These are phyloP conservation scores for Cicer bijugum DNA, from an alignment of 306 rosid genomes.

Conservation along the genomic window DNA sequence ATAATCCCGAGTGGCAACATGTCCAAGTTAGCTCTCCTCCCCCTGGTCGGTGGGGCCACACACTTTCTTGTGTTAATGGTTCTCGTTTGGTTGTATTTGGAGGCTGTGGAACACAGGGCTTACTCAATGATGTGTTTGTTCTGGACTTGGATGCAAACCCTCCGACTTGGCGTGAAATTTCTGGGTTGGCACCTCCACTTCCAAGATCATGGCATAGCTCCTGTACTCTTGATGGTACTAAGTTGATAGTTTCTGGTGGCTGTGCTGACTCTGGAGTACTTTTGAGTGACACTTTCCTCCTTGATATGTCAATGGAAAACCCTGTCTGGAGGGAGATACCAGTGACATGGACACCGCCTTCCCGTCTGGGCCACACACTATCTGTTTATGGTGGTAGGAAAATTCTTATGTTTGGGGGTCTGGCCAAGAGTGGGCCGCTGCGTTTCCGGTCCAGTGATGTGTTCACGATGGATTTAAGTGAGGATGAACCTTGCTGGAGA, in stretches of 20 bases:
- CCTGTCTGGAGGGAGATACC: constrained; percentile 99
- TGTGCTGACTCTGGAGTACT: constrained; percentile 99
- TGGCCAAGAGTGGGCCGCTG: constrained; percentile 98
- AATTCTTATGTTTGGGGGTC: constrained; percentile 98
- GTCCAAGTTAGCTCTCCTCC: constrained; percentile 99
- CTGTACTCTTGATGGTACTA: constrained; percentile 97
- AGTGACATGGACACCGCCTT: constrained; percentile 96
- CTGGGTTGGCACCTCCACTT: constrained; percentile 98
- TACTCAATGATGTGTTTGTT: constrained; percentile 96
- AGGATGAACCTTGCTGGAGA: constrained; percentile 98
- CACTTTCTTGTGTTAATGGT: constrained; percentile 95
- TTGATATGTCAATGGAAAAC: constrained; percentile 96
- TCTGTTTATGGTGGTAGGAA: constrained; percentile 98
- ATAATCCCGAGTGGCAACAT: constrained; percentile 95
- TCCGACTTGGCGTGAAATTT: constrained; percentile 97
- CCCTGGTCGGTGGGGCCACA: constrained; percentile 99
- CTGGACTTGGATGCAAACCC: constrained; percentile 93
- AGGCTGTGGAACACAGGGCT: constrained; percentile 96
- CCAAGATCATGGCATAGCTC: constrained; percentile 99
- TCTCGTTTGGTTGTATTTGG: constrained; percentile 96
- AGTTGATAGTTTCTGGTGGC: constrained; percentile 98
- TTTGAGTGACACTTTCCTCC: constrained; percentile 92
- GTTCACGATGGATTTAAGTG: constrained; percentile 93
- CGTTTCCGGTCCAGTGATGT: constrained; percentile 96
- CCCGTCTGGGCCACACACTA: constrained; percentile 92